Evolutionary conservation across 2,329 filamentous ascomycete species (phyloP).

Genomic region (Cladosporium sp.): DNA sequence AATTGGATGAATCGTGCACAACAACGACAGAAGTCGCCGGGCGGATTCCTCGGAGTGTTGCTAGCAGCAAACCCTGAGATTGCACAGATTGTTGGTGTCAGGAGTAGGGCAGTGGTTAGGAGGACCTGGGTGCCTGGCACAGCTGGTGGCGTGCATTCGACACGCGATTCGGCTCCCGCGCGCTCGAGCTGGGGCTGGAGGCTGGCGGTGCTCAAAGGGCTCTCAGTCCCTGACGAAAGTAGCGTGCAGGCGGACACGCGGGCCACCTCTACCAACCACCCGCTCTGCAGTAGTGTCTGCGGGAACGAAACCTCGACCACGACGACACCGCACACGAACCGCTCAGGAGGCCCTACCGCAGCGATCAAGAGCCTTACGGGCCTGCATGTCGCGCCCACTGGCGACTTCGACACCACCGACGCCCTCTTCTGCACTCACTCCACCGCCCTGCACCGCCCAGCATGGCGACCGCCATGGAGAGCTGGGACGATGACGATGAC

Average conservation of each 20-base stretch:
- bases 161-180: neutral
- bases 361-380: constrained; percentile 1
- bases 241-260: constrained; percentile 7
- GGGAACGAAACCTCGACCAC: constrained; percentile 5
- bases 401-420: constrained; percentile 6
- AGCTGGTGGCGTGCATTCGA: neutral
- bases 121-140: neutral
- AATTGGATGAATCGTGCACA: neutral
- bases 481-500: constrained; percentile 60
- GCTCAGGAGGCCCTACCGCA: constrained; percentile 17
- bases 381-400: constrained; percentile 19
- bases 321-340: constrained; percentile 10
- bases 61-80: neutral
- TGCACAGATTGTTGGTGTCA: neutral
- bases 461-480: constrained; percentile 70
- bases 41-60: neutral
- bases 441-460: neutral
- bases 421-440: constrained; percentile 3
- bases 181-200: constrained; percentile 4
- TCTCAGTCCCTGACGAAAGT: neutral
- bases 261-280: constrained; percentile 6
- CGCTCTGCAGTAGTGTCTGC: neutral
- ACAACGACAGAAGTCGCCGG: neutral
- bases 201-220: neutral
- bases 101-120: neutral